Conservation (phyloP, 331 rosid genomes). For the Erythrophleum ivorense region DNA sequence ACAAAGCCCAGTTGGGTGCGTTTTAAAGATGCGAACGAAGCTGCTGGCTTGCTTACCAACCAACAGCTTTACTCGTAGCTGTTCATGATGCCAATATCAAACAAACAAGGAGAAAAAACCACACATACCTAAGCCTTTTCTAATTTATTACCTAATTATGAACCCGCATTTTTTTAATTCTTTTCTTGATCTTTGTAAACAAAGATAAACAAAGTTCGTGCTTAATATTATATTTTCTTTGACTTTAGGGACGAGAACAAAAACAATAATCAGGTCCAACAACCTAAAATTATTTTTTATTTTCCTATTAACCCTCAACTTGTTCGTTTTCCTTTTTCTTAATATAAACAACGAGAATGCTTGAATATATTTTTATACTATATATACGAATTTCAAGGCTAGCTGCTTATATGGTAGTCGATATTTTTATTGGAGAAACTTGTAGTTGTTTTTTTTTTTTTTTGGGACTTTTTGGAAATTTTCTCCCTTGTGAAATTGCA, state of each 20-base stretch:
- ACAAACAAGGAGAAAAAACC: slow-evolving; percentile 40
- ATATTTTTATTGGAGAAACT: no score
- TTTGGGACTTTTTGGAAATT: no score
- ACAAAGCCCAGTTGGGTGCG: slow-evolving; percentile 37
- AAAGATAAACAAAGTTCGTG: slow-evolving; percentile 8
- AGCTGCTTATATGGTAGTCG: slow-evolving; percentile 26
- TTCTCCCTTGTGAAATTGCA: no score
- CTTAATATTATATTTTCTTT: slow-evolving; percentile 1
- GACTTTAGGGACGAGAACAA: neutral
- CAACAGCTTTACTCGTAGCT: slow-evolving; percentile 56
- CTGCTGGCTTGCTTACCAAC: slow-evolving; percentile 61
- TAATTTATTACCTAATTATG: slow-evolving; percentile 25
- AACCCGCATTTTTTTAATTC: neutral
- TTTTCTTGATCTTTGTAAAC: neutral
- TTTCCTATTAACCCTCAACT: no score
- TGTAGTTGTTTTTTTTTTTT: no score
- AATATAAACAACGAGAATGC: no score
- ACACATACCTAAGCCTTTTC: neutral
- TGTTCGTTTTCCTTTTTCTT: no score
- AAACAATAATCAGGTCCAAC: slow-evolving; percentile 25
- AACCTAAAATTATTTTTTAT: slow-evolving; percentile 8
- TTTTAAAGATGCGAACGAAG: slow-evolving; percentile 30
- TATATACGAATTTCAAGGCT: neutral
- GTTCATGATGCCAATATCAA: slow-evolving; percentile 35
- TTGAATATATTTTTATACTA: neutral